A percentile compares a stretch with the other conserved stretches of the same genome.
Conservation (phyloP, 1,139 yeast genomes). For the Protomyces arabidopsidicola region DNA sequence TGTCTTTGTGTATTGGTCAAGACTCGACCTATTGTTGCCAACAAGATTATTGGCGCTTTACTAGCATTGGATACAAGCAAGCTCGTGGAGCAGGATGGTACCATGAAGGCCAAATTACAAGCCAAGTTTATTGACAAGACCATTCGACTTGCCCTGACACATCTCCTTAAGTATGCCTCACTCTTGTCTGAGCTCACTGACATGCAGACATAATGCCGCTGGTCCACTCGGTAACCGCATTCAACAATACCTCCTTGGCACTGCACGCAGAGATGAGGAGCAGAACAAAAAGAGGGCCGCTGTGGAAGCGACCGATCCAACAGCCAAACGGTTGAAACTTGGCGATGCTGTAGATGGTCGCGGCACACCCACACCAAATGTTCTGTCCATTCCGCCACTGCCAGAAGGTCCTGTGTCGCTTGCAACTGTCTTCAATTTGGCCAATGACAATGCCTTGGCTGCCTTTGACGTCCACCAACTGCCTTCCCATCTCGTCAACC, state of each 20-base stretch:
- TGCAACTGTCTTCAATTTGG: constrained; percentile 23
- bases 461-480: constrained; percentile 66
- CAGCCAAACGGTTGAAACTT: not conserved
- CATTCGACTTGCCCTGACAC: constrained; percentile 39
- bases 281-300: constrained; percentile 4
- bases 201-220: constrained; percentile 17
- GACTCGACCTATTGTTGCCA: constrained; percentile 39
- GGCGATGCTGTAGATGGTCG: constrained; percentile 9
- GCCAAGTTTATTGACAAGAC: constrained; percentile 41
- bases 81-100: constrained; percentile 33
- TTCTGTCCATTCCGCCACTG: constrained; percentile 22
- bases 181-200: not conserved
- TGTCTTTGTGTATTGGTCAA: constrained; percentile 40
- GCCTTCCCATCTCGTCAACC: constrained; percentile 59
- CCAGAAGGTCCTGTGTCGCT: constrained; percentile 29
- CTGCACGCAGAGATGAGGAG: constrained; percentile 9
- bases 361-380: constrained; percentile 24
- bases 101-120: constrained; percentile 37
- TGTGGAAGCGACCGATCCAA: constrained; percentile 5
- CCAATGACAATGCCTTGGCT: constrained; percentile 45
- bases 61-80: constrained; percentile 39
- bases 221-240: constrained; percentile 19
- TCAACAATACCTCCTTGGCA: constrained; percentile 13
- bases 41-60: constrained; percentile 39
- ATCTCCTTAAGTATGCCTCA: constrained; percentile 34